Conservation (phyloP, 2,329 filamentous ascomycete species). For the Colletotrichum paranaense region DNA sequence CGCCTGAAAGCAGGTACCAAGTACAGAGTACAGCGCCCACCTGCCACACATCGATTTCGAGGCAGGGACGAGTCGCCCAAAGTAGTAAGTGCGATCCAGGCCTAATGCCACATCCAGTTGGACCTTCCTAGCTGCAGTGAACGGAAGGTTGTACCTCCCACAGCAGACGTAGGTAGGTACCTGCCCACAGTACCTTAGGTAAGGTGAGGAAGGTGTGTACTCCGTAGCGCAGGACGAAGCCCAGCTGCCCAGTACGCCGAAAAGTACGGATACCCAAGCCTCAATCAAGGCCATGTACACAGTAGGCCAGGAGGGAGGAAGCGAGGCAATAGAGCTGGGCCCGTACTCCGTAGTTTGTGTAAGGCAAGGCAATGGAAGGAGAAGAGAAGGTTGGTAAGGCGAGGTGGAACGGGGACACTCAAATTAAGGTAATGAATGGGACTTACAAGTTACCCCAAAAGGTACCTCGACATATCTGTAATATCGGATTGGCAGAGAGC, state of each 20-base stretch:
- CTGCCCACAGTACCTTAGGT: too few species aligned
- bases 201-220: too few species aligned
- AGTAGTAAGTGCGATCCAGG: conserved; percentile 23
- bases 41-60: conserved; percentile 16
- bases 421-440: not conserved
- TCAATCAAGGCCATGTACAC: not conserved
- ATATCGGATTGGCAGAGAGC: not conserved
- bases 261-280: not conserved
- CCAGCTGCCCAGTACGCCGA: not conserved
- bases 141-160: too few species aligned
- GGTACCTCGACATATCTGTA: not conserved
- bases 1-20: conserved; percentile 34
- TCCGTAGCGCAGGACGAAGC: not conserved
- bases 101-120: conserved; percentile 19
- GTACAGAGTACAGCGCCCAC: conserved; percentile 8
- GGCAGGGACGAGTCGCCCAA: conserved; percentile 19
- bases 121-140: not conserved
- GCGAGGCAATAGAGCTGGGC: not conserved
- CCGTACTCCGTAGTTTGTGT: not conserved
- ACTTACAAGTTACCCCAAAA: too few species aligned
- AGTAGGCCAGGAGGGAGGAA: not conserved
- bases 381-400: conserved; percentile 7
- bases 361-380: conserved; percentile 8
- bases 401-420: not conserved
- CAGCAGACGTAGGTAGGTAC: too few species aligned